Conservation (phyloP, 2,329 filamentous ascomycete genomes). For the Fonsecaea pedrosoi region DNA sequence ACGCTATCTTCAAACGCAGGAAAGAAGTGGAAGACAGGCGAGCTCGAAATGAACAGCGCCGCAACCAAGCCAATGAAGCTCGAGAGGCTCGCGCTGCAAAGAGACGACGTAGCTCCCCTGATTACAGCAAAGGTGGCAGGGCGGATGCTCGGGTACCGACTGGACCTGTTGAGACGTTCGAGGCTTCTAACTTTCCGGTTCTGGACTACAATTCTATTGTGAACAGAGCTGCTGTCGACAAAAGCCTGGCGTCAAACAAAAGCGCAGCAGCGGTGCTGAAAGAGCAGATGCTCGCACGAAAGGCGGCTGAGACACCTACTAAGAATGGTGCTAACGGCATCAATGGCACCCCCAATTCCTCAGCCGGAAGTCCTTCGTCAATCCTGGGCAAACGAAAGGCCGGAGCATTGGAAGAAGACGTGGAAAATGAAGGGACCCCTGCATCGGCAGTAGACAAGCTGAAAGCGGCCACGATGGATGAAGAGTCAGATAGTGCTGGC, state of each 20-base stretch:
- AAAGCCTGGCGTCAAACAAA: conserved; percentile 85
- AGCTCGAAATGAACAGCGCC: conserved; percentile 77
- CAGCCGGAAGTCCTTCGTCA: conserved; percentile 32
- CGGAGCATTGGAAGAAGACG: conserved; percentile 9
- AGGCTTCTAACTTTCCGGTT: conserved; percentile 43
- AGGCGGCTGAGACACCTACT: conserved; percentile 43
- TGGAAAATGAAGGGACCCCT: conserved; percentile 40
- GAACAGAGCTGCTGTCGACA: conserved; percentile 70
- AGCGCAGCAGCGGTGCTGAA: conserved; percentile 90
- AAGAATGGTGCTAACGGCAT: conserved; percentile 47
- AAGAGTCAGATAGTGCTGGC: conserved; percentile 54
- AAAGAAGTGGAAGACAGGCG: conserved; percentile 84
- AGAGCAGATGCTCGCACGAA: conserved; percentile 69
- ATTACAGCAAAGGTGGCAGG: conserved; percentile 45
- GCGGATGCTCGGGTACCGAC: conserved; percentile 44
- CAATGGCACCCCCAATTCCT: conserved; percentile 34
- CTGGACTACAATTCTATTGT: conserved; percentile 89
- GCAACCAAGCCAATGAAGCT: conserved; percentile 72
- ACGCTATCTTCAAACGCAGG: conserved; percentile 87
- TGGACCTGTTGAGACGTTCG: conserved; percentile 50
- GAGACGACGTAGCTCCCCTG: conserved; percentile 55
- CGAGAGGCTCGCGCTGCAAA: conserved; percentile 51
- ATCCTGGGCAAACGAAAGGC: conserved; percentile 15
- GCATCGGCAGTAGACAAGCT: conserved; percentile 72
- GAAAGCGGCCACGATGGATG: conserved; percentile 74